Evolutionary conservation across 768 basidiomycete genomes (phyloP).

Genomic region (Lyophyllum semitale): DNA sequence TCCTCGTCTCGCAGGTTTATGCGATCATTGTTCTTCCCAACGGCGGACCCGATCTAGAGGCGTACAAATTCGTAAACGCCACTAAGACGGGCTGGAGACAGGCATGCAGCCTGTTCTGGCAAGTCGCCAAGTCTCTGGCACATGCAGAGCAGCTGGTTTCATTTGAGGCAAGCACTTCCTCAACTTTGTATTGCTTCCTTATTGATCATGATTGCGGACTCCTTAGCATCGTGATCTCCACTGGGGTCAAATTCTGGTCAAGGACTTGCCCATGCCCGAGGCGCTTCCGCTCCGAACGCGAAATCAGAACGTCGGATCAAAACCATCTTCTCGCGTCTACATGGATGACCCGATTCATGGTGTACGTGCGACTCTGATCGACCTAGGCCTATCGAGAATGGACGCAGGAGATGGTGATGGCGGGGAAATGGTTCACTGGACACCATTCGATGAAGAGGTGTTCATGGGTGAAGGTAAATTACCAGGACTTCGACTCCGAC

Average conservation of each 20-base stretch:
- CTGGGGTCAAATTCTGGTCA: conserved; percentile 93
- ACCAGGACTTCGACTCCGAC: background rate
- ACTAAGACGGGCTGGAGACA: conserved; percentile 77
- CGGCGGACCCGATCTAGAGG: conserved; percentile 89
- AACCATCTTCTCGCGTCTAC: conserved; percentile 27
- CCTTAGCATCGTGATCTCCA: conserved; percentile 96
- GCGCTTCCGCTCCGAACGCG: conserved; percentile 33
- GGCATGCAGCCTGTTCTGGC: conserved; percentile 90
- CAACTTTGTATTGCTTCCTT: background rate
- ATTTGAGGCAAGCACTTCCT: conserved; percentile 73
- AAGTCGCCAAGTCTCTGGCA: conserved; percentile 75
- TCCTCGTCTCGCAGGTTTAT: conserved; percentile 78
- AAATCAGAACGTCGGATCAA: conserved; percentile 33
- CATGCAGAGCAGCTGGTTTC: conserved; percentile 77
- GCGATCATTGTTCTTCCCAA: conserved; percentile 89
- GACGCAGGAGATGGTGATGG: conserved; percentile 51
- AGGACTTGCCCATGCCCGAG: conserved; percentile 39
- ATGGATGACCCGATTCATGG: conserved; percentile 75
- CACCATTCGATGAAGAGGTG: conserved; percentile 83
- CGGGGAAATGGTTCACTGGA: conserved; percentile 62
- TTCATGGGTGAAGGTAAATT: conserved; percentile 85
- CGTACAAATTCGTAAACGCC: conserved; percentile 65
- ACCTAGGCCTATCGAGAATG: conserved; percentile 91
- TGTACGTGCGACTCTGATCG: conserved; percentile 84
- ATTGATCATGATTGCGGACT: background rate